A percentile compares a stretch with the other conserved stretches of the same genome.
phyloP scores from a whole-genome alignment of 164 flowering plant genomes.

The Nymphaea colorata region DNA sequence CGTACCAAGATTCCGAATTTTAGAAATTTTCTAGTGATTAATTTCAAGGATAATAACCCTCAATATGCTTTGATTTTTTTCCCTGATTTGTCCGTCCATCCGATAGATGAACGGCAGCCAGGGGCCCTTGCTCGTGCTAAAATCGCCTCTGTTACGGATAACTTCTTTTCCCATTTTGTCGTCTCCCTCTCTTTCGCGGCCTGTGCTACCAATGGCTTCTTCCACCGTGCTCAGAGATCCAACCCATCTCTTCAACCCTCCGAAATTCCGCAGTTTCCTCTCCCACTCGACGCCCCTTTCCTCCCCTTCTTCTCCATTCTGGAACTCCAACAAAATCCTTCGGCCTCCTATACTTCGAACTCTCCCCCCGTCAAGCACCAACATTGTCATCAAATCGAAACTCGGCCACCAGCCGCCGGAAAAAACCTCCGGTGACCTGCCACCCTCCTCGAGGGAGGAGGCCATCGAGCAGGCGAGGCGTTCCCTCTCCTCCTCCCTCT shows the following conservation, averaged over 20 bases:
- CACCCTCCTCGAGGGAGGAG: slow-evolving; percentile 73
- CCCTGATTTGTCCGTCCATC: no score
- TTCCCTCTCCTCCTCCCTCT: slow-evolving; percentile 49
- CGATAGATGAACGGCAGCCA: no score
- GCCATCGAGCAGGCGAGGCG: slow-evolving; percentile 78
- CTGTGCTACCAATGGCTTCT: not conserved
- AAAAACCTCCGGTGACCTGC: slow-evolving; percentile 18
- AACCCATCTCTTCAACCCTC: not conserved
- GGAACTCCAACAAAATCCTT: not conserved
- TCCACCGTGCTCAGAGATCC: not conserved
- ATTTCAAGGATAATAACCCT: no score
- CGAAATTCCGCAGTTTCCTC: not conserved
- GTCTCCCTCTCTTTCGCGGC: not conserved
- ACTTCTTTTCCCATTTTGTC: no score
- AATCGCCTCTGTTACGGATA: no score
- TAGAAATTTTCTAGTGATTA: no score
- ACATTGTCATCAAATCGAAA: not conserved
- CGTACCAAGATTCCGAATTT: no score
- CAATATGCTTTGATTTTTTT: no score
- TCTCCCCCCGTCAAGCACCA: not conserved
- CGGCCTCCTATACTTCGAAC: not conserved
- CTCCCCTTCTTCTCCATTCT: not conserved
- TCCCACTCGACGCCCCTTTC: not conserved
- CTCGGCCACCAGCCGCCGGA: not conserved
- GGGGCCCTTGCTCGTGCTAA: no score